Evolutionary conservation across 2,329 filamentous ascomycete species (phyloP).

Genomic region (Orbilia blumenaviensis): DNA sequence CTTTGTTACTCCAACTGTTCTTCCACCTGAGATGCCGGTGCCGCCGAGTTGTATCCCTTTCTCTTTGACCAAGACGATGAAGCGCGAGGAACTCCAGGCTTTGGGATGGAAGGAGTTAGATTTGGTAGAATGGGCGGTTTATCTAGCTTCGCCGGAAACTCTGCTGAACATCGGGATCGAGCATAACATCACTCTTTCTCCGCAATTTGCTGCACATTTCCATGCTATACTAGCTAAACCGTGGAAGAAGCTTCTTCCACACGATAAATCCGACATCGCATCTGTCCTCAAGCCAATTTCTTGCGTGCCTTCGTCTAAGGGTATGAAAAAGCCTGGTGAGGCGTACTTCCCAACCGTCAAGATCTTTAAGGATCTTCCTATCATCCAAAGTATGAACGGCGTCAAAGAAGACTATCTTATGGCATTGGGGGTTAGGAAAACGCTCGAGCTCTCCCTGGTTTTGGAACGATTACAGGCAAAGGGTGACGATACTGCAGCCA

Average conservation of each 20-base stretch:
- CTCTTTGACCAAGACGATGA: conserved; percentile 78
- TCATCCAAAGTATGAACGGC: conserved; percentile 76
- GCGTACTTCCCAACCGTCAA: conserved; percentile 94
- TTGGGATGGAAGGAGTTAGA: conserved; percentile 88
- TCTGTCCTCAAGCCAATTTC: conserved; percentile 73
- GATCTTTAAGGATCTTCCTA: conserved; percentile 90
- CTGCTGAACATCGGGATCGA: conserved; percentile 68
- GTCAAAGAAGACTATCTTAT: conserved; percentile 91
- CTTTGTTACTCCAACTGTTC: conserved; percentile 79
- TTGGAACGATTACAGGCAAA: conserved; percentile 81
- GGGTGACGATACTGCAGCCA: conserved; percentile 62
- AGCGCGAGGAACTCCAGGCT: conserved; percentile 74
- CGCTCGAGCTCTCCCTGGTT: conserved; percentile 90
- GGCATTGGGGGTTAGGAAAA: conserved; percentile 89
- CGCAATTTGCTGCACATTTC: conserved; percentile 79
- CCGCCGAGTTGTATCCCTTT: conserved; percentile 85
- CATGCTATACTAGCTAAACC: conserved; percentile 84
- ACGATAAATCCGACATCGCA: conserved; percentile 72
- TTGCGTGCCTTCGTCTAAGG: conserved; percentile 87
- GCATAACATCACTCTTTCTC: conserved; percentile 75
- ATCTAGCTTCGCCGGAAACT: conserved; percentile 72
- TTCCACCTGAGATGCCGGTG: conserved; percentile 81
- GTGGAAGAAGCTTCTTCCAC: conserved; percentile 80
- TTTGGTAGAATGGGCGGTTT: conserved; percentile 84
- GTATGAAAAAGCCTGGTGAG: conserved; percentile 85